phyloP scores from a whole-genome alignment of 306 rosid genomes.

The Benincasa hispida region DNA sequence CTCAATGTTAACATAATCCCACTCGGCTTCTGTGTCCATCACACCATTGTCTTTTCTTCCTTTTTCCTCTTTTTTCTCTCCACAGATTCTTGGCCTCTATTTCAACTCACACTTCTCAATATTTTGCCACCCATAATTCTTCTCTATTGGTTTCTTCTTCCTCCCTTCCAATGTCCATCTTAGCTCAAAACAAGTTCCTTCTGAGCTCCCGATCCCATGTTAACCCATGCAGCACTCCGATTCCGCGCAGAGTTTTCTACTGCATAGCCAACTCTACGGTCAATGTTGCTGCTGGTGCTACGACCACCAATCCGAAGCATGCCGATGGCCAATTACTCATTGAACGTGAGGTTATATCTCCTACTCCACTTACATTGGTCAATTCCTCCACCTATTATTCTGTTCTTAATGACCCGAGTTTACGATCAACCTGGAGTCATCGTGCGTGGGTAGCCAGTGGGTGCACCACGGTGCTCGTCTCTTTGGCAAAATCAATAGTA shows the following conservation, averaged over 20 bases:
- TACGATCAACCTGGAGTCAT: slow-evolving; percentile 67
- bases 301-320: slow-evolving; percentile 18
- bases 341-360: slow-evolving; percentile 5
- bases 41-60: slow-evolving; percentile 8
- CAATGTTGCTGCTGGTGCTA: background rate
- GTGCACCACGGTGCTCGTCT: slow-evolving; percentile 28
- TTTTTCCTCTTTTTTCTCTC: background rate
- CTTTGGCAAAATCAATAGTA: slow-evolving; percentile 35
- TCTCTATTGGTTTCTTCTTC: background rate
- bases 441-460: slow-evolving; percentile 74
- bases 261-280: slow-evolving; percentile 22
- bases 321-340: slow-evolving; percentile 13
- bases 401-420: slow-evolving; percentile 27
- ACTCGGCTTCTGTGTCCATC: slow-evolving; percentile 33
- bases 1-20: slow-evolving; percentile 17
- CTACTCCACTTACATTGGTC: background rate
- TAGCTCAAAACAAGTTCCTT: slow-evolving; percentile 37
- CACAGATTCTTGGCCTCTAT: background rate
- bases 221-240: background rate
- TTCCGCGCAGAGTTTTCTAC: background rate
- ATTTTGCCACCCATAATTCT: background rate
- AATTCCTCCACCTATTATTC: slow-evolving; percentile 19
- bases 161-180: slow-evolving; percentile 37
- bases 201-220: slow-evolving; percentile 17
- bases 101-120: background rate